These are phyloP conservation scores for Aspergillus saccharolyticus DNA, from an alignment of 495 filamentous ascomycete genomes.

Conservation along the genomic window DNA sequence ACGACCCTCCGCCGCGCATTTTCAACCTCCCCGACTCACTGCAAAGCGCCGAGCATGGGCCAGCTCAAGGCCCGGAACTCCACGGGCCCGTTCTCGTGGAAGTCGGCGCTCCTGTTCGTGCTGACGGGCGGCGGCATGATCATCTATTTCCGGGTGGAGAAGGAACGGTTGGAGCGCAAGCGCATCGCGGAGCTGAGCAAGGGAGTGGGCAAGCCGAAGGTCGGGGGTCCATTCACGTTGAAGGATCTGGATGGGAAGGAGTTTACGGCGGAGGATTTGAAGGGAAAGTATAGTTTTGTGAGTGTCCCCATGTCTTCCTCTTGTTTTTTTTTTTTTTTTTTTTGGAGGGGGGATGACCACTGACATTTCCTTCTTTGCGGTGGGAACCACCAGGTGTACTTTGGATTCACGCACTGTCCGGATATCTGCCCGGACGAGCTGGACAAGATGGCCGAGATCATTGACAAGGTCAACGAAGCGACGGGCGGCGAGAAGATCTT, in stretches of 20 bases:
- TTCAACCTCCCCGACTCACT: conserved; percentile 27
- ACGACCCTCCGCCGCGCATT: conserved; percentile 16
- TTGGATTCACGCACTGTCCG: conserved; percentile 96
- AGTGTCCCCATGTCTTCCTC: too few species aligned
- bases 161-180: conserved; percentile 79
- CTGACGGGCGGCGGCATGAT: conserved; percentile 68
- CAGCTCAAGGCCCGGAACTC: conserved; percentile 39
- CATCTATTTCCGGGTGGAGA: conserved; percentile 87
- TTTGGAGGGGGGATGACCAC: too few species aligned
- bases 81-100: conserved; percentile 77
- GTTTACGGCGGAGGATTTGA: conserved; percentile 73
- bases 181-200: conserved; percentile 85
- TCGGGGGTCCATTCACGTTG: conserved; percentile 80
- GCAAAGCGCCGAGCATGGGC: conserved; percentile 37
- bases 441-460: conserved; percentile 95
- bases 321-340: too few species aligned
- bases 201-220: conserved; percentile 86
- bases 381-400: conserved; percentile 67
- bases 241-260: conserved; percentile 73
- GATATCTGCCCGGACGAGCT: conserved; percentile 99
- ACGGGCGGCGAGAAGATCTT: conserved; percentile 47
- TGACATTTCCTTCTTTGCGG: too few species aligned
- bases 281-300: conserved; percentile 76
- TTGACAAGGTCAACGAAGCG: conserved; percentile 65
- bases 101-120: conserved; percentile 82